Conservation (phyloP, 306 rosid genomes). For the Casuarina cunninghamiana region DNA sequence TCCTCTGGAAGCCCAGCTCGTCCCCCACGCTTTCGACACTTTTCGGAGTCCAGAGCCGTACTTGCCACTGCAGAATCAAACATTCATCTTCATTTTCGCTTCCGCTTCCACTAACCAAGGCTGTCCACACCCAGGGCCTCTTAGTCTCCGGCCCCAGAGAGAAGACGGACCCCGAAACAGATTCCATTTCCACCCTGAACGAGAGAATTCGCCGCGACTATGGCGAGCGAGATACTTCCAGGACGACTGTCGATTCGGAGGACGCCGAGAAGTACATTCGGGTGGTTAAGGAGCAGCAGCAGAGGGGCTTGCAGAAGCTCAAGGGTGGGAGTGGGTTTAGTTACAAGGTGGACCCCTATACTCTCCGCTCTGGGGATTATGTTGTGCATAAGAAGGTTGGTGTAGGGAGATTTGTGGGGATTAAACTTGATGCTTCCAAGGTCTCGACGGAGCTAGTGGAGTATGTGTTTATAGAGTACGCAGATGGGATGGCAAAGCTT, state of each 20-base stretch:
- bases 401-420: constrained; percentile 82
- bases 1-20: constrained; percentile 37
- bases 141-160: constrained; percentile 34
- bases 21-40: constrained; percentile 38
- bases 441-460: constrained; percentile 51
- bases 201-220: constrained; percentile 71
- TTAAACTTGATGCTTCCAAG: constrained; percentile 65
- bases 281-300: constrained; percentile 87
- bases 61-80: constrained; percentile 20
- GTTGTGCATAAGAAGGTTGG: constrained; percentile 97
- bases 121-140: constrained; percentile 46
- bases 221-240: constrained; percentile 45
- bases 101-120: constrained; percentile 28
- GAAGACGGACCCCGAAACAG: constrained; percentile 42
- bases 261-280: constrained; percentile 75
- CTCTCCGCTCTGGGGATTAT: constrained; percentile 86
- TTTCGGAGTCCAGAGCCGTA: constrained; percentile 34
- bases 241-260: constrained; percentile 52
- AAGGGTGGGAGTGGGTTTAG: constrained; percentile 57
- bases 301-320: constrained; percentile 81
- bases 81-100: too few species aligned
- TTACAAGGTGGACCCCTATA: constrained; percentile 79
- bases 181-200: constrained; percentile 64
- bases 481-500: constrained; percentile 96
- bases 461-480: constrained; percentile 88